Percentiles rank a stretch among this genome's conserved stretches.
phyloP scores from a whole-genome alignment of 257 asterid genomes.

The Solanum chaucha region DNA sequence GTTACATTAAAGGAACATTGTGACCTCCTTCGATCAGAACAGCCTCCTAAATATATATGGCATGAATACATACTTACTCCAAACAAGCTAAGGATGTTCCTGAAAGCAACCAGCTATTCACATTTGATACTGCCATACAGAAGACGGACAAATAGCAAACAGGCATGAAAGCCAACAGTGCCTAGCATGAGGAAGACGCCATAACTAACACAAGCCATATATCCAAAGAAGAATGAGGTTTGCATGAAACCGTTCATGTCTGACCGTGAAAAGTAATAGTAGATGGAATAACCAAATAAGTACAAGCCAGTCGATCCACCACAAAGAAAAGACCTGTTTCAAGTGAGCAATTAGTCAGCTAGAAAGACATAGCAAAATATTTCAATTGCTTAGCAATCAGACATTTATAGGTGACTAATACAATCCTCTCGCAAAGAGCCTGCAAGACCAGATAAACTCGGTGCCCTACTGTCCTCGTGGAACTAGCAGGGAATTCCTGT shows the following conservation, averaged over 20 bases:
- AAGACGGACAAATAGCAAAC: constrained; percentile 9
- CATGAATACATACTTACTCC: background rate
- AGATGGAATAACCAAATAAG: constrained; percentile 4
- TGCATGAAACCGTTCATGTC: constrained; percentile 13
- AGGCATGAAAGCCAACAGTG: constrained; percentile 1
- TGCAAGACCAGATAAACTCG: no score
- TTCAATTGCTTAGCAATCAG: background rate
- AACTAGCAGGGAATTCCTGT: no score
- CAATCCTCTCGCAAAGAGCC: background rate
- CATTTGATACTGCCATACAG: background rate
- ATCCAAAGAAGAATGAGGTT: constrained; percentile 12
- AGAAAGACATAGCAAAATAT: background rate
- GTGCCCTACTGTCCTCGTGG: no score
- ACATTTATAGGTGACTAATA: background rate
- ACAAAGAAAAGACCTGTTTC: constrained; percentile 9
- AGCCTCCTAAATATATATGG: background rate
- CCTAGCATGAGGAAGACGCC: constrained; percentile 17
- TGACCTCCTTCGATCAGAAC: background rate
- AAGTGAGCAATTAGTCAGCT: background rate
- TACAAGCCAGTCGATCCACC: constrained; percentile 14
- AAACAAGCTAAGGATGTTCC: no score
- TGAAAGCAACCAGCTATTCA: no score
- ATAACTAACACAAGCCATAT: constrained; percentile 14
- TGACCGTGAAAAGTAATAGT: constrained; percentile 1
- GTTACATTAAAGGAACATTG: background rate